Percentiles rank a stretch among this genome's conserved stretches.
These are phyloP conservation scores for Neopestalotiopsis rosae DNA, from an alignment of 2,329 filamentous ascomycete genomes.

Conservation along the genomic window DNA sequence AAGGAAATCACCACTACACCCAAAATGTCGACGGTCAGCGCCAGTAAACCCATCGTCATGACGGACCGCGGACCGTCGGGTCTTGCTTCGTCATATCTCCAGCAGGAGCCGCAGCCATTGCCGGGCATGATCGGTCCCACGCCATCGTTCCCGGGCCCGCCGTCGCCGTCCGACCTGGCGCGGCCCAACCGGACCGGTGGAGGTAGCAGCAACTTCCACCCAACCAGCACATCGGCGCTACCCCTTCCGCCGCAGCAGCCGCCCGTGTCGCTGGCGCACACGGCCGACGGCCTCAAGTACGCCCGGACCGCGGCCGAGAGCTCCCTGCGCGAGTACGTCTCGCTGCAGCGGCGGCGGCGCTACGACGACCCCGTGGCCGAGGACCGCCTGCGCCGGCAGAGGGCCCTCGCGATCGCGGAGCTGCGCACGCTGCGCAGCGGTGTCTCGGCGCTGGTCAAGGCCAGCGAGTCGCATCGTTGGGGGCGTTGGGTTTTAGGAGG, in stretches of 20 bases:
- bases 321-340: slow-evolving; percentile 40
- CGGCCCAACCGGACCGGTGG: neutral
- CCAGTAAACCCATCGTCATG: slow-evolving; percentile 5
- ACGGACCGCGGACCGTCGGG: neutral
- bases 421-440: slow-evolving; percentile 49
- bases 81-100: neutral
- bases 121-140: slow-evolving; percentile 1
- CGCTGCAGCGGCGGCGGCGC: slow-evolving; percentile 36
- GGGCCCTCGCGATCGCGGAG: slow-evolving; percentile 48
- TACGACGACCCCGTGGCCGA: slow-evolving; percentile 45
- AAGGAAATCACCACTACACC: neutral
- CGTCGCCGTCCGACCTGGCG: neutral
- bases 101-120: neutral
- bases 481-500: slow-evolving; percentile 58
- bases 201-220: neutral
- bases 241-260: neutral
- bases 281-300: slow-evolving; percentile 29
- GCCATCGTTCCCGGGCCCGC: slow-evolving; percentile 9
- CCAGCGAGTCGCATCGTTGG: slow-evolving; percentile 56
- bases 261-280: slow-evolving; percentile 15
- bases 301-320: slow-evolving; percentile 34
- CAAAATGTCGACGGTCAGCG: slow-evolving; percentile 1
- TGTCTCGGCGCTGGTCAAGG: slow-evolving; percentile 48
- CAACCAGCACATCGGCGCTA: neutral
- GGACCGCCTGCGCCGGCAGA: slow-evolving; percentile 48